Conservation (phyloP, 31 red algal species). For the Bonnemaisonia californica region DNA sequence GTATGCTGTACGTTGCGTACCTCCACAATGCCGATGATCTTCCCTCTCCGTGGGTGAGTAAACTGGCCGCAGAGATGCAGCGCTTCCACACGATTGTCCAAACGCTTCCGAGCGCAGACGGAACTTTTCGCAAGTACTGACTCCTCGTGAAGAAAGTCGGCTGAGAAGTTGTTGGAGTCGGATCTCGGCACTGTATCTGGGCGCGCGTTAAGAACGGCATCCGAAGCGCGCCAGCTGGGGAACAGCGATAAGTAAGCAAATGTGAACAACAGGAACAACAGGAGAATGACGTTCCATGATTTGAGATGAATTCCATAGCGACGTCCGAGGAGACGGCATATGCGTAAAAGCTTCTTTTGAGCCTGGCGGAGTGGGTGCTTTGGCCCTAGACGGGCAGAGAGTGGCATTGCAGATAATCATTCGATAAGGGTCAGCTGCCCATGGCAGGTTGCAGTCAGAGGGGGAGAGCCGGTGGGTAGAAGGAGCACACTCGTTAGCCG, state of each 20-base stretch:
- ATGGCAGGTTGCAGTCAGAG: no score
- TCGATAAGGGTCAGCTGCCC: no score
- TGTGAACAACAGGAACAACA: no score
- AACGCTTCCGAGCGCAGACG: not conserved
- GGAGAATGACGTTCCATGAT: not conserved
- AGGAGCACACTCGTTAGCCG: no score
- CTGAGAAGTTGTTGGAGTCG: not conserved
- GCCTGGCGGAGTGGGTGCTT: not conserved
- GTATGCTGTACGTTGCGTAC: conserved; percentile 62
- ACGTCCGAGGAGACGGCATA: not conserved
- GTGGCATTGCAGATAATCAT: no score
- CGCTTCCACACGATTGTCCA: conserved; percentile 12
- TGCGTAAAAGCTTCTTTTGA: not conserved
- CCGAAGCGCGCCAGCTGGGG: not conserved
- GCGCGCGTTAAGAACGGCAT: not conserved
- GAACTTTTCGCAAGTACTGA: not conserved
- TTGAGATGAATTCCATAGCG: not conserved
- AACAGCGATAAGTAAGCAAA: no score
- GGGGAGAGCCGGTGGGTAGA: no score
- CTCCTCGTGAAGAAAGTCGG: not conserved
- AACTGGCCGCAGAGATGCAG: conserved; percentile 34
- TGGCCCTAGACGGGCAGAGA: not conserved
- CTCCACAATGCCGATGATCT: conserved; percentile 74
- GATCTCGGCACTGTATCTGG: not conserved
- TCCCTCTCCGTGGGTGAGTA: not conserved